A percentile compares a stretch with the other conserved stretches of the same genome.
phyloP scores from a whole-genome alignment of 2,329 filamentous ascomycete genomes.

The Pyricularia pennisetigena region DNA sequence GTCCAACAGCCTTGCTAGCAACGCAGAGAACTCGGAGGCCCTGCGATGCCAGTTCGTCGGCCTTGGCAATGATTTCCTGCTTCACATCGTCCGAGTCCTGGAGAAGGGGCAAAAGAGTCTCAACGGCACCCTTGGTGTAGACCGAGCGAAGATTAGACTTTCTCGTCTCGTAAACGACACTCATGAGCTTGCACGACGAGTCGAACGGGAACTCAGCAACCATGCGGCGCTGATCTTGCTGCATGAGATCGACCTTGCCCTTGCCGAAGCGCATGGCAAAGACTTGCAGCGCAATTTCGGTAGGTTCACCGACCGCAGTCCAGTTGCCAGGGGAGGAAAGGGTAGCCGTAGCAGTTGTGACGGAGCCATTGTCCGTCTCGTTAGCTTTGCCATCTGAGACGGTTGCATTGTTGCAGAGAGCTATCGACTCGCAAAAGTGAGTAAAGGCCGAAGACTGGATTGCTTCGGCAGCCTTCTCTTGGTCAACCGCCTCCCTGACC shows the following conservation, averaged over 20 bases:
- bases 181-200: conserved; percentile 57
- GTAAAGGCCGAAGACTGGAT: conserved; percentile 23
- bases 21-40: conserved; percentile 49
- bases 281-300: conserved; percentile 56
- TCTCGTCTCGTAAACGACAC: conserved; percentile 40
- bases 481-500: conserved; percentile 26
- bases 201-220: conserved; percentile 56
- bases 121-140: conserved; percentile 50
- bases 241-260: conserved; percentile 37
- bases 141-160: conserved; percentile 12
- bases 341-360: conserved; percentile 35
- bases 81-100: conserved; percentile 20
- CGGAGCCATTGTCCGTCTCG: conserved; percentile 6
- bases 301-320: conserved; percentile 56
- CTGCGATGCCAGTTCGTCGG: conserved; percentile 48
- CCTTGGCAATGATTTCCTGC: conserved; percentile 43
- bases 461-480: conserved; percentile 17
- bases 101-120: conserved; percentile 50
- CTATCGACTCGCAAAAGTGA: conserved; percentile 42
- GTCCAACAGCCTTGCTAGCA: conserved; percentile 20
- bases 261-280: conserved; percentile 54
- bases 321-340: conserved; percentile 37
- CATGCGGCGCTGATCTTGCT: conserved; percentile 35
- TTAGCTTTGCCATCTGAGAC: conserved; percentile 33
- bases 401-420: conserved; percentile 51